phyloP scores from a whole-genome alignment of 2,329 filamentous ascomycete species.

The Sporothrix schenckii region DNA sequence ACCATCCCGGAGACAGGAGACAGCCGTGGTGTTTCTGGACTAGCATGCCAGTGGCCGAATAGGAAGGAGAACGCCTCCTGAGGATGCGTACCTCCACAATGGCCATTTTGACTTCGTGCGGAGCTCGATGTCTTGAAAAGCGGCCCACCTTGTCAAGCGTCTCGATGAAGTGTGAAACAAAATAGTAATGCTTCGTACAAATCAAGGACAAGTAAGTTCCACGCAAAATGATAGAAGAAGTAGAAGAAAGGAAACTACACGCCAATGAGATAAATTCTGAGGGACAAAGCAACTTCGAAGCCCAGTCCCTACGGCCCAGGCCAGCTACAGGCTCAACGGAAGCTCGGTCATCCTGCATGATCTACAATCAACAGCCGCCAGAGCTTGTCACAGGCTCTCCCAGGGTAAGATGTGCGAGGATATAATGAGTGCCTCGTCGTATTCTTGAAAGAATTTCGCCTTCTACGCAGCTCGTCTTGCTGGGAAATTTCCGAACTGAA shows the following conservation, averaged over 20 bases:
- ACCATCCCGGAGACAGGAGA: conserved; percentile 25
- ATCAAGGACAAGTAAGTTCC: background rate
- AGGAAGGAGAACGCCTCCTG: conserved; percentile 1
- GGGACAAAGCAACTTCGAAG: background rate
- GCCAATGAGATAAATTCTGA: conserved; percentile 2
- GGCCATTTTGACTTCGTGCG: background rate
- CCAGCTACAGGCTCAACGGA: conserved; percentile 19
- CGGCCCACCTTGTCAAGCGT: background rate
- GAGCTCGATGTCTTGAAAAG: background rate
- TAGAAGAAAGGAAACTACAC: background rate
- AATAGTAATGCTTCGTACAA: background rate
- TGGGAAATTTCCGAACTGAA: background rate
- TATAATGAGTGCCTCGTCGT: background rate
- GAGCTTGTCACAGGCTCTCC: conserved; percentile 21
- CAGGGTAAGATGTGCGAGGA: conserved; percentile 7
- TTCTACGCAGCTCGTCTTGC: background rate
- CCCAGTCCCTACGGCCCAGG: too few relatives aligned
- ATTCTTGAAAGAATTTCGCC: background rate
- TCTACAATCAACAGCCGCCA: conserved; percentile 12
- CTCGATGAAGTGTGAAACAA: conserved; percentile 23
- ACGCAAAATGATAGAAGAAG: background rate
- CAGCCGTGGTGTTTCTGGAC: background rate
- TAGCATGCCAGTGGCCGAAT: background rate
- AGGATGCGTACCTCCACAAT: background rate
- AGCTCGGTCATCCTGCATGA: conserved; percentile 25